Conservation (phyloP, 352 stramenopile species). For the Lagenidium giganteum region DNA sequence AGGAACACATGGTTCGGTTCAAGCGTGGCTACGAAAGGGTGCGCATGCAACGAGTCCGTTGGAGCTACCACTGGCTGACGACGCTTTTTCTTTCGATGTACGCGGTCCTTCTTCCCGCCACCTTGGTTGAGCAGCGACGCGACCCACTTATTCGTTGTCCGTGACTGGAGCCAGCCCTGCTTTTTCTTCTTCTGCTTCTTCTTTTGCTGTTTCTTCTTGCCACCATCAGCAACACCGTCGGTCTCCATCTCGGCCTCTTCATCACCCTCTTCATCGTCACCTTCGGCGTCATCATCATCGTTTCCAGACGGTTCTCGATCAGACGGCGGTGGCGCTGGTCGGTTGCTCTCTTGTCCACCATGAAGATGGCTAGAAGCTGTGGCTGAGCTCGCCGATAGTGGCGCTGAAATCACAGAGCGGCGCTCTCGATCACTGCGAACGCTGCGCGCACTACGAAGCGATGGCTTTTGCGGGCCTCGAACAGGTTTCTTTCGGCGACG, state of each 20-base stretch:
- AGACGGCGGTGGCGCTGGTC: background rate
- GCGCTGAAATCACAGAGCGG: conserved; percentile 3
- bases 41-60: conserved; percentile 4
- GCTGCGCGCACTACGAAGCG: too few species aligned
- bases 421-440: background rate
- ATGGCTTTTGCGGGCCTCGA: too few species aligned
- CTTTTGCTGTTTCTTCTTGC: conserved; percentile 1
- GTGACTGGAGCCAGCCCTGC: background rate
- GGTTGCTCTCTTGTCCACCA: background rate
- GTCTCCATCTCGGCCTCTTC: too few species aligned
- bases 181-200: conserved; percentile 4
- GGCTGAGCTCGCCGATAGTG: background rate
- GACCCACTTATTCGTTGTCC: conserved; percentile 21
- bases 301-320: conserved; percentile 2
- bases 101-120: conserved; percentile 24
- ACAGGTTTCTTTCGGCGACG: too few species aligned
- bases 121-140: conserved; percentile 37
- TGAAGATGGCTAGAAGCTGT: background rate
- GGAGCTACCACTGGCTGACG: conserved; percentile 4
- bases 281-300: background rate
- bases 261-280: too few species aligned
- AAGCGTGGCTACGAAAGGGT: conserved; percentile 20
- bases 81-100: conserved; percentile 25
- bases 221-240: too few species aligned
- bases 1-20: conserved; percentile 15